Evolutionary conservation across 768 basidiomycete species (phyloP).

Genomic region (Tubosaeta sp.): DNA sequence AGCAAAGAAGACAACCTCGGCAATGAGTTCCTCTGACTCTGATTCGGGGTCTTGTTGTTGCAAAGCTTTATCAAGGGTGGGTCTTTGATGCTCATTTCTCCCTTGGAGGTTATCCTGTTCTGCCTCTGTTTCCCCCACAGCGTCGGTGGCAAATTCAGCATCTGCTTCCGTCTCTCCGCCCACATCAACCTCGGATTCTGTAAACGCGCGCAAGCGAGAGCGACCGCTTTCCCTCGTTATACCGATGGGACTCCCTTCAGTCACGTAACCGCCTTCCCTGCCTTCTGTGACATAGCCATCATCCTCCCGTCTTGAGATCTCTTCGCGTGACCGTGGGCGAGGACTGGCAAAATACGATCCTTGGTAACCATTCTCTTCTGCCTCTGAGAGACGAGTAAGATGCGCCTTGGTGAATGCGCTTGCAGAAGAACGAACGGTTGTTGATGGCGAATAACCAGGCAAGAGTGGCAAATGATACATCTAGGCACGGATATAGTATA

Average conservation of each 20-base stretch:
- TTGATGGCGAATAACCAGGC: conserved; percentile 83
- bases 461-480: conserved; percentile 90
- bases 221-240: conserved; percentile 4
- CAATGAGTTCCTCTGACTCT: conserved; percentile 44
- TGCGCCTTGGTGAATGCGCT: conserved; percentile 57
- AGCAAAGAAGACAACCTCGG: conserved; percentile 75
- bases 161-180: conserved; percentile 11
- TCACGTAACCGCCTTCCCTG: conserved; percentile 60
- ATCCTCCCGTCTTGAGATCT: conserved; percentile 10
- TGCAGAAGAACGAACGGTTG: conserved; percentile 86
- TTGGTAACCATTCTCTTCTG: conserved; percentile 87
- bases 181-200: conserved; percentile 8
- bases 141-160: conserved; percentile 11
- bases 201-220: background rate
- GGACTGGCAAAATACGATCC: conserved; percentile 66
- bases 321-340: conserved; percentile 18
- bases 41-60: background rate
- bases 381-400: conserved; percentile 70
- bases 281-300: conserved; percentile 25
- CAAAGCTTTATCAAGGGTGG: background rate
- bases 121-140: conserved; percentile 11
- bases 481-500: conserved; percentile 34
- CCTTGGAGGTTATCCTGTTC: conserved; percentile 3
- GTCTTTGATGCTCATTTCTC: conserved; percentile 6
- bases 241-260: conserved; percentile 25